A percentile compares a stretch with the other conserved stretches of the same genome.
phyloP scores from a whole-genome alignment of 2,329 filamentous ascomycete genomes.

The Fusarium clavum region DNA sequence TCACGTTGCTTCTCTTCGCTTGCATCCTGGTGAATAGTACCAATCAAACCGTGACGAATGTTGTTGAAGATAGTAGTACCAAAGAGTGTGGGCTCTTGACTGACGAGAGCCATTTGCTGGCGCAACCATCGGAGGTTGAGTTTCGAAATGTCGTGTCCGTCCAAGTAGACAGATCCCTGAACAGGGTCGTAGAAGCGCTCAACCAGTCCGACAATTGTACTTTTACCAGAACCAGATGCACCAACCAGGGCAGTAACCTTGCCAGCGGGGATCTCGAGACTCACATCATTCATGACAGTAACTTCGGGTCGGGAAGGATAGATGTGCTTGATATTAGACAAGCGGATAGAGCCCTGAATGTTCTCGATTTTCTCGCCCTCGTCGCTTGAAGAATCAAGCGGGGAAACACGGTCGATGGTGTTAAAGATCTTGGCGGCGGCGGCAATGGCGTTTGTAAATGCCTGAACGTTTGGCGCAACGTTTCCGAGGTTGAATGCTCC shows the following conservation, averaged over 20 bases:
- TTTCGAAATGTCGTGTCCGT: constrained; percentile 82
- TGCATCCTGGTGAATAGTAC: constrained; percentile 77
- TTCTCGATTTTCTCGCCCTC: constrained; percentile 78
- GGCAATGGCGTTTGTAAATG: constrained; percentile 84
- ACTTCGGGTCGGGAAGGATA: constrained; percentile 95
- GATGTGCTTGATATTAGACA: constrained; percentile 88
- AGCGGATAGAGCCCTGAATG: constrained; percentile 81
- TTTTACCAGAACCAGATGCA: constrained; percentile 94
- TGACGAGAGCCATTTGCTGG: constrained; percentile 91
- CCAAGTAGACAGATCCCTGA: constrained; percentile 79
- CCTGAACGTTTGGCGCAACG: constrained; percentile 85
- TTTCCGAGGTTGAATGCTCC: constrained; percentile 93
- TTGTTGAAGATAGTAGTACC: constrained; percentile 90
- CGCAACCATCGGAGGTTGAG: constrained; percentile 92
- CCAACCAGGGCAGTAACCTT: constrained; percentile 95
- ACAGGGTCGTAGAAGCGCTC: constrained; percentile 96
- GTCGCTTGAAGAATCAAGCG: constrained; percentile 79
- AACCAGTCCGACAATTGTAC: constrained; percentile 90
- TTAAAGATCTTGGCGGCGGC: constrained; percentile 93
- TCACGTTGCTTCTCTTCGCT: constrained; percentile 75
- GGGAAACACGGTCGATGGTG: constrained; percentile 89
- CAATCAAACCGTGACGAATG: constrained; percentile 90
- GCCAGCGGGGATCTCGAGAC: constrained; percentile 82
- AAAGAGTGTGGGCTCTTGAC: constrained; percentile 93
- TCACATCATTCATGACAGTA: constrained; percentile 86